Percentiles rank a stretch among this genome's conserved stretches.
Conservation (phyloP, 371 early-diverging fungal species). For the Encephalitozoon hellem region DNA sequence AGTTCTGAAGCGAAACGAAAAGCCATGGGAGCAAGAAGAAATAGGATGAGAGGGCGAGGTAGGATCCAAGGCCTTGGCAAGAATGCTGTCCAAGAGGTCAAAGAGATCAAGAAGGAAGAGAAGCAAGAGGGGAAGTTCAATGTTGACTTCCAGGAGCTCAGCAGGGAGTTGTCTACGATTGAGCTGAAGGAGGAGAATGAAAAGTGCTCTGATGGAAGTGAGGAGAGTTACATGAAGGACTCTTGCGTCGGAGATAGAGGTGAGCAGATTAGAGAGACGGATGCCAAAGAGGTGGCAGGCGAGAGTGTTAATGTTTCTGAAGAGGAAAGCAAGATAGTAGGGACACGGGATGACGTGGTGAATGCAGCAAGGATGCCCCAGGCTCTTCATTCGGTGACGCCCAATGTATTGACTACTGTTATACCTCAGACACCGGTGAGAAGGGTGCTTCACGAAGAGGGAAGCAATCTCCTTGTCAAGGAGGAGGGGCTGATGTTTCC, state of each 20-base stretch:
- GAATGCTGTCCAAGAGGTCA: not conserved
- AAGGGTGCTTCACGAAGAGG: not conserved
- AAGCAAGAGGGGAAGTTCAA: not conserved
- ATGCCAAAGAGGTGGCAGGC: not conserved
- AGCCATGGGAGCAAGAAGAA: not conserved
- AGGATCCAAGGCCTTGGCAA: not conserved
- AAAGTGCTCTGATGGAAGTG: not conserved
- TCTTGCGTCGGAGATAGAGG: no score
- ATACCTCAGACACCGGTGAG: not conserved
- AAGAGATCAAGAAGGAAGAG: not conserved
- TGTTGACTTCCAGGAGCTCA: conserved; percentile 7
- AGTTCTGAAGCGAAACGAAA: not conserved
- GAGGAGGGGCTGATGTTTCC: not conserved
- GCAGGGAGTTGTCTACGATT: not conserved
- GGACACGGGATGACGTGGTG: not conserved
- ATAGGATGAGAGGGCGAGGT: not conserved
- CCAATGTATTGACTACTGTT: not conserved
- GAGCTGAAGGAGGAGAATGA: not conserved
- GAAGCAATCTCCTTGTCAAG: not conserved
- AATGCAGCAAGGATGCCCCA: not conserved
- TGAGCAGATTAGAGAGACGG: not conserved
- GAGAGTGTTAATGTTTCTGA: not conserved
- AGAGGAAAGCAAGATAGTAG: not conserved
- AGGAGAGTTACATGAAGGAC: not conserved
- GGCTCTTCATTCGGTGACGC: not conserved